Evolutionary conservation across 768 basidiomycete genomes (phyloP).

Genomic region (Pleurotus tuoliensis): DNA sequence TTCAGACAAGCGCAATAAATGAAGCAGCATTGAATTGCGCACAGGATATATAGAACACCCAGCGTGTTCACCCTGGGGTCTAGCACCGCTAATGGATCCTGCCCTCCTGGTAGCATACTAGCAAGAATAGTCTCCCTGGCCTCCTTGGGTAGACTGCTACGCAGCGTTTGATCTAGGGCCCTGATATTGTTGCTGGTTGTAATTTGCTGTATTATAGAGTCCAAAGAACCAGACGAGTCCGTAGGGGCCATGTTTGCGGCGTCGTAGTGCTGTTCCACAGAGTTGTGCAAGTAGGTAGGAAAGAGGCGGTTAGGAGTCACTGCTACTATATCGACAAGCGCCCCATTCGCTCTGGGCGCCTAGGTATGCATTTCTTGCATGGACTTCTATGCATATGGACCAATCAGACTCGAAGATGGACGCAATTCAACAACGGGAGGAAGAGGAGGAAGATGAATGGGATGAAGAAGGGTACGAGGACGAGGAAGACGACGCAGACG

Average conservation of each 20-base stretch:
- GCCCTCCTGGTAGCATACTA: constrained; percentile 49
- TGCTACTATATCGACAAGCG: no score
- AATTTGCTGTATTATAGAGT: constrained; percentile 41
- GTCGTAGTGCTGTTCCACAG: background rate
- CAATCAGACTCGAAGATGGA: constrained; percentile 3
- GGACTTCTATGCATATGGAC: background rate
- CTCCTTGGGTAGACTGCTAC: constrained; percentile 49
- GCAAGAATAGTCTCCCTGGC: constrained; percentile 53
- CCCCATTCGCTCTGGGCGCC: background rate
- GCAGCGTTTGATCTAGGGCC: constrained; percentile 41
- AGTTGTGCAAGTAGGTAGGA: no score
- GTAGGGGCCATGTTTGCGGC: constrained; percentile 19
- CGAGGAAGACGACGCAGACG: constrained; percentile 58
- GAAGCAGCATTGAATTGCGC: constrained; percentile 22
- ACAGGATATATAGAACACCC: constrained; percentile 73
- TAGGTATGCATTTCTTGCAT: background rate
- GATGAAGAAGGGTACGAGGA: constrained; percentile 40
- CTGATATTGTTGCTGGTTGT: constrained; percentile 34
- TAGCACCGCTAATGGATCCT: constrained; percentile 64
- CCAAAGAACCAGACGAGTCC: constrained; percentile 24
- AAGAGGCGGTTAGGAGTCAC: background rate
- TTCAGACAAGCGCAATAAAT: background rate
- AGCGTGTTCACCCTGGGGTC: constrained; percentile 56
- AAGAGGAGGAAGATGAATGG: constrained; percentile 29
- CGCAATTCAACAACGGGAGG: constrained; percentile 31